These are phyloP conservation scores for Ganoderma meredithae DNA, from an alignment of 1,284 basidiomycete species.

Conservation along the genomic window DNA sequence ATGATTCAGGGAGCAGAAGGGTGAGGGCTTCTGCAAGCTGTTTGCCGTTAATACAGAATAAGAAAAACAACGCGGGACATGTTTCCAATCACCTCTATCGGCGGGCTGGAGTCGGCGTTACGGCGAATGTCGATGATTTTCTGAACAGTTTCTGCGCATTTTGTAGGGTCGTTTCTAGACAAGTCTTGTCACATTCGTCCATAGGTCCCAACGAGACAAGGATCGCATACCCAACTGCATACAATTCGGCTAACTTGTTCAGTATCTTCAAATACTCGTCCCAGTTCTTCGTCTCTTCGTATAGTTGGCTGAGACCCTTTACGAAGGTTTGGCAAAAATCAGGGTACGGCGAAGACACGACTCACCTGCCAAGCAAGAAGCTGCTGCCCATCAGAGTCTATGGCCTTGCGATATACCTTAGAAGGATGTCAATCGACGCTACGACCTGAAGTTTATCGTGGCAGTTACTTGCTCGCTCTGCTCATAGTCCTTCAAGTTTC, in stretches of 20 bases:
- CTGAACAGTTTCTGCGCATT: constrained; percentile 83
- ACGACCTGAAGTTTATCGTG: constrained; percentile 17
- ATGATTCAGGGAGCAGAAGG: constrained; percentile 80
- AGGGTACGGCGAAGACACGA: constrained; percentile 14
- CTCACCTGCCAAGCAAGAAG: constrained; percentile 81
- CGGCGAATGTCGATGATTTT: constrained; percentile 75
- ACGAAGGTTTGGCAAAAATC: constrained; percentile 1
- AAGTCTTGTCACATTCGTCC: constrained; percentile 10
- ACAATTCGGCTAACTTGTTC: constrained; percentile 58
- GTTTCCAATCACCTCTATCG: constrained; percentile 56
- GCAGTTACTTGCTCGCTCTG: constrained; percentile 84
- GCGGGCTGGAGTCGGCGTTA: constrained; percentile 58
- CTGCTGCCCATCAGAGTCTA: constrained; percentile 67
- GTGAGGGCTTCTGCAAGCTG: constrained; percentile 76
- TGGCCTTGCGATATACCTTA: constrained; percentile 81
- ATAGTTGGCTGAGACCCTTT: constrained; percentile 79
- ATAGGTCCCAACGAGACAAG: neutral
- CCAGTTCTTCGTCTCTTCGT: constrained; percentile 71
- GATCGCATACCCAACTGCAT: constrained; percentile 60
- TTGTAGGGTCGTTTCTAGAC: constrained; percentile 75
- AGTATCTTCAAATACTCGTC: constrained; percentile 64
- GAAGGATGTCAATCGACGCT: constrained; percentile 15
- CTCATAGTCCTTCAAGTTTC: constrained; percentile 74
- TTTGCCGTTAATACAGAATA: neutral
- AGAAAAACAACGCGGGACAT: neutral